These are phyloP conservation scores for Phytophthora multivora DNA, from an alignment of 352 stramenopile genomes.

Conservation along the genomic window DNA sequence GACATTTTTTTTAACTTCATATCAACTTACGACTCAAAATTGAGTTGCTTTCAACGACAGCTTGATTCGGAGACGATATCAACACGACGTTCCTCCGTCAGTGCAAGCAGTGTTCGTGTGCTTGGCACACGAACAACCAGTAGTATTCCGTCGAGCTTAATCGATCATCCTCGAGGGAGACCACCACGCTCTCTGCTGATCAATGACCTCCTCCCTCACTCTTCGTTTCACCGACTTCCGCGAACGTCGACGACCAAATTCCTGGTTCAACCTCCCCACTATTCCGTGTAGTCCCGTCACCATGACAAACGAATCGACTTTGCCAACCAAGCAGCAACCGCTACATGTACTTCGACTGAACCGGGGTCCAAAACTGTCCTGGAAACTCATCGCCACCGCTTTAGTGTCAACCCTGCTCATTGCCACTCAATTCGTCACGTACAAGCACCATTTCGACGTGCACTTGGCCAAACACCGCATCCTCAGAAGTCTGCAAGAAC, in stretches of 20 bases:
- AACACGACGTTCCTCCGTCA: constrained; percentile 5
- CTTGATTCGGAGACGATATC: constrained; percentile 5
- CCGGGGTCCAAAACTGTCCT: background rate
- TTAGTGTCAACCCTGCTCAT: constrained; percentile 1
- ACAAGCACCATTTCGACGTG: constrained; percentile 32
- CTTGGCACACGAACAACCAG: background rate
- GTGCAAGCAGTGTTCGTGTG: too few species aligned
- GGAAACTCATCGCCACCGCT: background rate
- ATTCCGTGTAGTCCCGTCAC: background rate
- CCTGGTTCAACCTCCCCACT: background rate
- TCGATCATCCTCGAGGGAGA: background rate
- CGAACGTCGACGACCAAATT: constrained; percentile 1
- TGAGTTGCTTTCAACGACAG: background rate
- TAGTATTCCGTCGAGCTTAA: background rate
- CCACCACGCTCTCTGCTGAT: too few species aligned
- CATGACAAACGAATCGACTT: constrained; percentile 1
- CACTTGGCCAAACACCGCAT: constrained; percentile 39
- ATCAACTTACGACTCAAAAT: background rate
- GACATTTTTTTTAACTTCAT: background rate
- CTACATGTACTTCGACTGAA: background rate
- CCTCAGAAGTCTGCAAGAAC: constrained; percentile 25
- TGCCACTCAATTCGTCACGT: constrained; percentile 14
- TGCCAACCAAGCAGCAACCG: background rate
- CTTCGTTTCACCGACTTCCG: constrained; percentile 2
- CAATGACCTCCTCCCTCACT: background rate